A percentile compares a stretch with the other conserved stretches of the same genome.
These are phyloP conservation scores for Ormosia semicastrata DNA, from an alignment of 306 rosid genomes.

Conservation along the genomic window DNA sequence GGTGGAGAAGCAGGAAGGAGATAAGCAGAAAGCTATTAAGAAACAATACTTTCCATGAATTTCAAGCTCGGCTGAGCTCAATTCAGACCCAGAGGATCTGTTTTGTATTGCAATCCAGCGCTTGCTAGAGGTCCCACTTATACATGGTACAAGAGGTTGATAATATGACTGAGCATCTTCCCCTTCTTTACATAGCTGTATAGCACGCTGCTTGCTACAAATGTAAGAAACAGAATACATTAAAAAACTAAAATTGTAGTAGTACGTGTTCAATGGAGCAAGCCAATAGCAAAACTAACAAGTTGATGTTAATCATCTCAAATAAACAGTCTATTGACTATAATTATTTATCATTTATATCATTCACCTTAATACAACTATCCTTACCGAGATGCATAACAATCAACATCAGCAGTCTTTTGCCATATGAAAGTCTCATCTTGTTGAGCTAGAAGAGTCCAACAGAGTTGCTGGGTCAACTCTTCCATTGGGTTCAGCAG, in stretches of 20 bases:
- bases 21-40: slow-evolving; percentile 13
- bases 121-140: slow-evolving; percentile 77
- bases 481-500: slow-evolving; percentile 67
- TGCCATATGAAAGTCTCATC: slow-evolving; percentile 95
- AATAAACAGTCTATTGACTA: slow-evolving; percentile 20
- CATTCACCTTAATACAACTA: slow-evolving; percentile 13
- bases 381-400: slow-evolving; percentile 82
- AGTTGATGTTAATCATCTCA: background rate
- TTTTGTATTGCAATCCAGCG: slow-evolving; percentile 90
- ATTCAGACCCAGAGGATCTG: slow-evolving; percentile 62
- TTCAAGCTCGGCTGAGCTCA: slow-evolving; percentile 71
- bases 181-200: slow-evolving; percentile 73
- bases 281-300: slow-evolving; percentile 30
- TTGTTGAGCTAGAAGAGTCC: slow-evolving; percentile 92
- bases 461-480: slow-evolving; percentile 69
- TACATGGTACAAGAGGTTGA: slow-evolving; percentile 76
- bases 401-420: slow-evolving; percentile 67
- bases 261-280: slow-evolving; percentile 30
- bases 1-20: background rate
- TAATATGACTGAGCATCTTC: slow-evolving; percentile 65
- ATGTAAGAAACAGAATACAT: slow-evolving; percentile 29
- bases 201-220: slow-evolving; percentile 58
- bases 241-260: slow-evolving; percentile 7
- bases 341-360: background rate
- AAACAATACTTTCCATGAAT: slow-evolving; percentile 85